A percentile compares a stretch with the other conserved stretches of the same genome.
Evolutionary conservation across 805 yeast genomes (phyloP).

Genomic region (Tetrapisispora pingtungensis): DNA sequence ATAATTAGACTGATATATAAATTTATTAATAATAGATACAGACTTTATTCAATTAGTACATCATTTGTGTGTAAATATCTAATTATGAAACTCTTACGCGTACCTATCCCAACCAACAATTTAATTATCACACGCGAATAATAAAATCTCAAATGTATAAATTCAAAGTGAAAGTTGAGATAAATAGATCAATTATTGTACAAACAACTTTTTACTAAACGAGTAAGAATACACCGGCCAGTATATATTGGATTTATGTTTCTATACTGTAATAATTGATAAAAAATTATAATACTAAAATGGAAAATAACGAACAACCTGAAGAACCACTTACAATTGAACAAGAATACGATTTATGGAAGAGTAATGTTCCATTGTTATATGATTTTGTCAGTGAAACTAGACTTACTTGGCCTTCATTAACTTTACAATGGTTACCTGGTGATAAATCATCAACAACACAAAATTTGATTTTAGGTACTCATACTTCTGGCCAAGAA

Average conservation of each 20-base stretch:
- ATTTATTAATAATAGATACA: no score
- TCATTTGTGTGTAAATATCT: no score
- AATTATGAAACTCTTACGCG: no score
- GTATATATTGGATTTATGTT: not conserved
- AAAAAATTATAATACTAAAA: not conserved
- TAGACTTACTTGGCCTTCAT: constrained; percentile 72
- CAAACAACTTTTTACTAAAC: no score
- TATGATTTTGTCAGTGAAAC: constrained; percentile 76
- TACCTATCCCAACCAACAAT: no score
- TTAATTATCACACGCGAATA: no score
- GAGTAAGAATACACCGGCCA: no score
- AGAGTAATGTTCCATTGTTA: constrained; percentile 71
- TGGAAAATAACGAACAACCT: not conserved
- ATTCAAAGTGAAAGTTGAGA: not conserved
- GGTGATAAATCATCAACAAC: constrained; percentile 25
- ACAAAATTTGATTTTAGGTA: constrained; percentile 53
- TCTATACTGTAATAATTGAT: no score
- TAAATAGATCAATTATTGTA: no score
- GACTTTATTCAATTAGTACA: no score
- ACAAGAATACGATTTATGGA: constrained; percentile 68
- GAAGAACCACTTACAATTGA: constrained; percentile 16
- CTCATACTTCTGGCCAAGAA: constrained; percentile 66
- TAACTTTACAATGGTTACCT: constrained; percentile 73
- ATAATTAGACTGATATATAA: no score
- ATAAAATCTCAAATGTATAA: no score